Conservation (phyloP, 352 stramenopile genomes). For the Phytophthora pluvialis region DNA sequence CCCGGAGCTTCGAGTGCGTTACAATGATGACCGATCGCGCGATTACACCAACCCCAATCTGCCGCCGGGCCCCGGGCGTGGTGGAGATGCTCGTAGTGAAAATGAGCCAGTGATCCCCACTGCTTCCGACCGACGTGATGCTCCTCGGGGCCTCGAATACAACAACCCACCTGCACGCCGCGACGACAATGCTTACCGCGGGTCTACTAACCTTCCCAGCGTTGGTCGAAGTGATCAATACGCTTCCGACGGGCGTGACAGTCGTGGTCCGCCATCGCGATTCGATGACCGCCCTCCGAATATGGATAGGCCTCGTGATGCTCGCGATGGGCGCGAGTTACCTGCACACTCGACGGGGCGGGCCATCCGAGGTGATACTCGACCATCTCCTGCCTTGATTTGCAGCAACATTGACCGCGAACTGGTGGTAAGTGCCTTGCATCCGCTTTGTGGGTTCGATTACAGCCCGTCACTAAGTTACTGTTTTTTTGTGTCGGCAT, state of each 20-base stretch:
- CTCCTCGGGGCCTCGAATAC: constrained; percentile 24
- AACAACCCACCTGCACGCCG: constrained; percentile 24
- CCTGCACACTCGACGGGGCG: constrained; percentile 71
- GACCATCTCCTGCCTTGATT: constrained; percentile 75
- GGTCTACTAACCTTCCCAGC: constrained; percentile 8
- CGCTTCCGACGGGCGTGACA: constrained; percentile 20
- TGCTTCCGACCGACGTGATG: constrained; percentile 27
- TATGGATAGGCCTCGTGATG: constrained; percentile 39
- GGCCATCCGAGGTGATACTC: constrained; percentile 60
- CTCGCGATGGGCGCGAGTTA: constrained; percentile 28
- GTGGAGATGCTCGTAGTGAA: constrained; percentile 22
- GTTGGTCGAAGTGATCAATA: constrained; percentile 36
- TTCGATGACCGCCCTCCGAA: constrained; percentile 30
- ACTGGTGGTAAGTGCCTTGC: constrained; percentile 52
- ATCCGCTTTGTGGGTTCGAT: background rate
- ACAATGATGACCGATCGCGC: constrained; percentile 75
- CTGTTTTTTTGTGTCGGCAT: constrained; percentile 9
- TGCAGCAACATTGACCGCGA: constrained; percentile 83
- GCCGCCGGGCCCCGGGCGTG: constrained; percentile 44
- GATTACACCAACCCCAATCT: constrained; percentile 83
- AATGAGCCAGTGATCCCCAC: constrained; percentile 5
- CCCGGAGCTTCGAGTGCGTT: constrained; percentile 71
- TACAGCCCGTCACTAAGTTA: background rate
- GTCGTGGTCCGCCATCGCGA: constrained; percentile 24
- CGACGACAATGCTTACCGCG: constrained; percentile 31